Conservation (phyloP, 2,329 filamentous ascomycete species). For the Anthostomella pinea region DNA sequence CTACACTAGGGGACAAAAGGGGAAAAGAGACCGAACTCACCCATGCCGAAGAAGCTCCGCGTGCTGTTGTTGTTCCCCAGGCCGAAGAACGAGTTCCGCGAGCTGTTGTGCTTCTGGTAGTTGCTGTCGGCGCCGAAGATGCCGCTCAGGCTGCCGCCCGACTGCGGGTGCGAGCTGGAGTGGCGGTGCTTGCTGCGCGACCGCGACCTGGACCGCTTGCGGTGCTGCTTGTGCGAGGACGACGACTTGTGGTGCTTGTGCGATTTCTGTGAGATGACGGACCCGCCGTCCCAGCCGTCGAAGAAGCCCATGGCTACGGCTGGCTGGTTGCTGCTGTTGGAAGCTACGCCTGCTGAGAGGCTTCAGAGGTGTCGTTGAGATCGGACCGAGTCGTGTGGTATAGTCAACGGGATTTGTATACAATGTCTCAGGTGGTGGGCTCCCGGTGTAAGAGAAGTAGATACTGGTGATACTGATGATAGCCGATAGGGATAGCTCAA, state of each 20-base stretch:
- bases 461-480: too few species aligned
- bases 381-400: too few species aligned
- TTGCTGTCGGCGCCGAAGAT: constrained; percentile 22
- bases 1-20: background rate
- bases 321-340: constrained; percentile 1
- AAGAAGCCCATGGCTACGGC: constrained; percentile 28
- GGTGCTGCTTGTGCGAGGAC: constrained; percentile 26
- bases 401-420: too few species aligned
- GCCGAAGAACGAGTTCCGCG: constrained; percentile 29
- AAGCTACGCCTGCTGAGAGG: too few species aligned
- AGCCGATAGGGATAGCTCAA: too few species aligned
- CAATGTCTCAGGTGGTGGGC: too few species aligned
- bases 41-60: constrained; percentile 31
- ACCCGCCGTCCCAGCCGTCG: constrained; percentile 31
- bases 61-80: constrained; percentile 31
- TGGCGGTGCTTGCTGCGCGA: constrained; percentile 30
- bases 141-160: constrained; percentile 12
- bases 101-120: constrained; percentile 24
- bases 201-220: constrained; percentile 19
- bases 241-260: constrained; percentile 22
- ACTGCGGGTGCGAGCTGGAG: constrained; percentile 18
- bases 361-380: too few species aligned
- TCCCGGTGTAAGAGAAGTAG: too few species aligned
- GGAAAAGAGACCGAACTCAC: constrained; percentile 18
- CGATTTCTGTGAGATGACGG: constrained; percentile 32